Conservation (phyloP, 805 yeast species). For the Kazachstania psychrophila region DNA sequence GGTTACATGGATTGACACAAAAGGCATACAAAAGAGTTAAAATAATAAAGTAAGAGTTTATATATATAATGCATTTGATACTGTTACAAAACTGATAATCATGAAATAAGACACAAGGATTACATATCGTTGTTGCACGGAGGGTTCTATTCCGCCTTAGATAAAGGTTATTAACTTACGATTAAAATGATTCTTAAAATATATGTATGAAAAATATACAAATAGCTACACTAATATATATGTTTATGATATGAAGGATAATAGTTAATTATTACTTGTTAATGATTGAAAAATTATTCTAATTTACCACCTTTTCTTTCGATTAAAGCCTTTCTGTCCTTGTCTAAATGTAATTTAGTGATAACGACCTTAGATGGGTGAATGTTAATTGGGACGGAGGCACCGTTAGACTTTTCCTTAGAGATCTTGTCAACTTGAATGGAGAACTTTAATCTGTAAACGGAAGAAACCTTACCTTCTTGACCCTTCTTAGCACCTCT, state of each 20-base stretch:
- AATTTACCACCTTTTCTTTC: constrained; percentile 96
- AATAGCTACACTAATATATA: neutral
- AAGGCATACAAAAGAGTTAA: too few species aligned
- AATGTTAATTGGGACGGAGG: constrained; percentile 91
- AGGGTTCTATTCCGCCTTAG: too few species aligned
- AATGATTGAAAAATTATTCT: constrained; percentile 52
- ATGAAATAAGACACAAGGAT: too few species aligned
- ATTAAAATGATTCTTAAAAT: too few species aligned
- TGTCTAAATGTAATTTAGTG: constrained; percentile 96
- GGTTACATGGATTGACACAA: too few species aligned
- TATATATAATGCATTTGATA: too few species aligned
- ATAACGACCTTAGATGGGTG: constrained; percentile 99
- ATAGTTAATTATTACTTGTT: neutral
- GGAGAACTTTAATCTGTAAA: constrained; percentile 97
- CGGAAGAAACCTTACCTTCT: constrained; percentile 95
- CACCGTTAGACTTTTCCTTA: constrained; percentile 97
- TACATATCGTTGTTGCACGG: too few species aligned
- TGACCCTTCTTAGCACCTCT: constrained; percentile 99
- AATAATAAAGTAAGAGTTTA: too few species aligned
- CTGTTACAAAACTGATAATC: too few species aligned
- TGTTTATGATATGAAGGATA: neutral
- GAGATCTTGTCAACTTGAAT: constrained; percentile 95
- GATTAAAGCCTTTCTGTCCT: constrained; percentile 97
- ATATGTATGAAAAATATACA: constrained; percentile 1
- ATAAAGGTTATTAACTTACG: too few species aligned